phyloP scores from a whole-genome alignment of 2,329 filamentous ascomycete species.

The Diaporthe australafricana region DNA sequence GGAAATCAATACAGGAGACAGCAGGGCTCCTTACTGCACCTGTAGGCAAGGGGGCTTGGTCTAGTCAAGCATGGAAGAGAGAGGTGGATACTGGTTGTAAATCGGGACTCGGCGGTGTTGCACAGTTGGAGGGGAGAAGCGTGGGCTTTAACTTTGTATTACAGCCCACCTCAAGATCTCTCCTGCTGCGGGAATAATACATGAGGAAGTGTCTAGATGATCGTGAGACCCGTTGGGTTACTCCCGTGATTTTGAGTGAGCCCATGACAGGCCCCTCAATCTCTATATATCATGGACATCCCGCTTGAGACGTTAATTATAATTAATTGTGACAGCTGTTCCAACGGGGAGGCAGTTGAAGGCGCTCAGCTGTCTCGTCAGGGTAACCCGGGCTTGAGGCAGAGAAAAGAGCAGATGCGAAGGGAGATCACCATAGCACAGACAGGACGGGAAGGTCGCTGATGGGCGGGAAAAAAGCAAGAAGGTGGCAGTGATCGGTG shows the following conservation, averaged over 20 bases:
- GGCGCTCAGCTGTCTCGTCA: not conserved
- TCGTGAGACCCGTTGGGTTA: not conserved
- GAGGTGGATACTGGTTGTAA: not conserved
- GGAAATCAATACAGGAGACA: not conserved
- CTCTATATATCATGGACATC: not conserved
- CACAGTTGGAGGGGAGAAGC: not conserved
- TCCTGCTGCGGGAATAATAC: no score
- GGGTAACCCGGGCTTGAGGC: not conserved
- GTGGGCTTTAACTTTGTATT: not conserved
- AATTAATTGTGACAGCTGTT: not conserved
- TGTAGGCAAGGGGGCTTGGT: slow-evolving; percentile 6
- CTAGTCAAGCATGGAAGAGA: not conserved
- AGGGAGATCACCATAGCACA: not conserved
- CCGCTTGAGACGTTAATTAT: not conserved
- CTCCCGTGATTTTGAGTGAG: not conserved
- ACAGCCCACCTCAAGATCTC: not conserved
- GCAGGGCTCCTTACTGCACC: not conserved
- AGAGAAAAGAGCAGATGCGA: not conserved
- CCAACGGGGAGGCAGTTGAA: not conserved
- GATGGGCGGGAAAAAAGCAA: slow-evolving; percentile 17
- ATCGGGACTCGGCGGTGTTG: not conserved
- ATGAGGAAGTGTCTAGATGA: not conserved
- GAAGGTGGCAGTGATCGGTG: slow-evolving; percentile 12
- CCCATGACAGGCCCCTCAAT: not conserved
- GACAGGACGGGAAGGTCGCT: slow-evolving; percentile 21